A percentile compares a stretch with the other conserved stretches of the same genome.
Conservation (phyloP, 176 grass and related monocot genomes). For the Oryza officinalis region DNA sequence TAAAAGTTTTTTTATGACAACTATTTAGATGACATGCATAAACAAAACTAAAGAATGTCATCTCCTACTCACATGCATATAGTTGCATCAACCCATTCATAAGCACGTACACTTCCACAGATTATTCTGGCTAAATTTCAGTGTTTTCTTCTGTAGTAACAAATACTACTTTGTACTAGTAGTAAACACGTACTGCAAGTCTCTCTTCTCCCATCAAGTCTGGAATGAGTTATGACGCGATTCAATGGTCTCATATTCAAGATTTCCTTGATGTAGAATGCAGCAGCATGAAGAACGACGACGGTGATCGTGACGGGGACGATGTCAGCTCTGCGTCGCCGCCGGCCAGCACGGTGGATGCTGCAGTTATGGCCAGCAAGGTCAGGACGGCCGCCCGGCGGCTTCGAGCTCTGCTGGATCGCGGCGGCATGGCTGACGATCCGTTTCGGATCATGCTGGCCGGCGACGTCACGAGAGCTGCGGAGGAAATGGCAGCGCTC, state of each 20-base stretch:
- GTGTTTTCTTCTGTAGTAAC: too few relatives aligned
- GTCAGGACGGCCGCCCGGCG: not conserved
- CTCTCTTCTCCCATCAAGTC: not conserved
- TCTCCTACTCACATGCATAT: too few relatives aligned
- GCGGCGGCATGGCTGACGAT: not conserved
- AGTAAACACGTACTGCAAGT: not conserved
- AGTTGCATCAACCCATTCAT: too few relatives aligned
- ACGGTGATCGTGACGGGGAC: not conserved
- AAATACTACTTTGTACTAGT: too few relatives aligned
- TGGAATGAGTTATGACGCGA: not conserved
- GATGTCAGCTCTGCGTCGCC: not conserved
- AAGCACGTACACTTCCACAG: too few relatives aligned
- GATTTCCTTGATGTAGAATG: not conserved
- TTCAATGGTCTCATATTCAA: not conserved
- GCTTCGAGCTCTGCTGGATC: not conserved
- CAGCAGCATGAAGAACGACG: too few relatives aligned
- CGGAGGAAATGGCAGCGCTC: not conserved
- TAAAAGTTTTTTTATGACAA: too few relatives aligned
- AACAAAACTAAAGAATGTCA: too few relatives aligned
- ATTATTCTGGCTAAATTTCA: too few relatives aligned
- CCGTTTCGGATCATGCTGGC: conserved; percentile 11
- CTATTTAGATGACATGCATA: too few relatives aligned
- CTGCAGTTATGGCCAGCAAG: not conserved
- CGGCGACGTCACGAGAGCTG: not conserved
- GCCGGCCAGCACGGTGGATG: too few relatives aligned